Evolutionary conservation across 345 rosid genomes (phyloP).

Genomic region (Syzygium aqueum): DNA sequence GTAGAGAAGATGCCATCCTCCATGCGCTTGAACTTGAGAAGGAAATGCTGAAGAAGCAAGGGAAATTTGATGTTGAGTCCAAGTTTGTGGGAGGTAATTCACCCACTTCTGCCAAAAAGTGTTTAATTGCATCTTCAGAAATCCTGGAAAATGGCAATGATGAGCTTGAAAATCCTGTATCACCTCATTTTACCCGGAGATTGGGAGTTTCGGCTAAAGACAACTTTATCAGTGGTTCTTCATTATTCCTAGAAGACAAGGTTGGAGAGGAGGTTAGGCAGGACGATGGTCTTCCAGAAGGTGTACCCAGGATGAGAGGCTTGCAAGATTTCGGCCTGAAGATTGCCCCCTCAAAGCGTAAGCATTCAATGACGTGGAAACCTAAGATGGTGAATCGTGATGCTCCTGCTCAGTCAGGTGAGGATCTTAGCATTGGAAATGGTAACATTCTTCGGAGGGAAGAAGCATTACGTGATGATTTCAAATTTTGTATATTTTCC

Average conservation of each 20-base stretch:
- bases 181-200: slow-evolving; percentile 16
- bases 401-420: slow-evolving; percentile 32
- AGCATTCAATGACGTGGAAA: slow-evolving; percentile 30
- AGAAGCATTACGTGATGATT: not conserved
- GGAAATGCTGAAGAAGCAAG: slow-evolving; percentile 51
- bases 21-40: slow-evolving; percentile 98
- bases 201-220: slow-evolving; percentile 19
- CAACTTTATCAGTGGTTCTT: slow-evolving; percentile 10
- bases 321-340: slow-evolving; percentile 76
- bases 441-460: slow-evolving; percentile 6
- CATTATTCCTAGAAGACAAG: slow-evolving; percentile 14
- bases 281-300: slow-evolving; percentile 46
- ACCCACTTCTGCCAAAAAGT: slow-evolving; percentile 30
- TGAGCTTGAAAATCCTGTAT: slow-evolving; percentile 17
- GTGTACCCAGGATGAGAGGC: slow-evolving; percentile 73
- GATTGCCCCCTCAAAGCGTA: slow-evolving; percentile 53
- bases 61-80: slow-evolving; percentile 18
- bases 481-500: not conserved
- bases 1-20: slow-evolving; percentile 97
- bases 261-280: slow-evolving; percentile 25
- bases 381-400: slow-evolving; percentile 21
- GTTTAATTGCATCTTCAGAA: slow-evolving; percentile 25
- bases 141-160: slow-evolving; percentile 30
- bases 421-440: slow-evolving; percentile 40
- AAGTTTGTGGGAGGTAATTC: slow-evolving; percentile 23